These are phyloP conservation scores for Hypoxylon sp. DNA, from an alignment of 2,329 filamentous ascomycete genomes.

Conservation along the genomic window DNA sequence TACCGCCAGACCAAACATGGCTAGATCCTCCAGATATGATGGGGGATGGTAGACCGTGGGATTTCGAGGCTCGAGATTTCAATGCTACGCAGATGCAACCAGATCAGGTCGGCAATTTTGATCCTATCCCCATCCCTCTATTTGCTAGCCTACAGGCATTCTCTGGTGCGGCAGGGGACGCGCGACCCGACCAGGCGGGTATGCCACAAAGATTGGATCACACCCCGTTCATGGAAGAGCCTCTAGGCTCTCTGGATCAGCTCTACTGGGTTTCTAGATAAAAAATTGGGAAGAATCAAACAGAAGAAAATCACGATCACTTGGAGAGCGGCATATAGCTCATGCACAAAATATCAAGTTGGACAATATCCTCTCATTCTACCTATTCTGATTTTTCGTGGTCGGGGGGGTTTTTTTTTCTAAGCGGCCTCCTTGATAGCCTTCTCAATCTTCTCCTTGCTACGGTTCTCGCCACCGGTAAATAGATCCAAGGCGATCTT, in stretches of 20 bases:
- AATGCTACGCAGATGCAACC: slow-evolving; percentile 17
- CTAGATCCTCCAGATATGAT: slow-evolving; percentile 15
- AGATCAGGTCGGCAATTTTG: slow-evolving; percentile 14
- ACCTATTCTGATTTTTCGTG: slow-evolving; percentile 12
- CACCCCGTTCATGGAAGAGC: slow-evolving; percentile 4
- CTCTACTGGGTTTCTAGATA: slow-evolving; percentile 23
- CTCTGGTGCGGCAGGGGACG: slow-evolving; percentile 6
- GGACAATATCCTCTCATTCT: slow-evolving; percentile 19
- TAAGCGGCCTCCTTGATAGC: slow-evolving; percentile 40
- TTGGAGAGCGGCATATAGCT: slow-evolving; percentile 10
- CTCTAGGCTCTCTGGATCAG: slow-evolving; percentile 11
- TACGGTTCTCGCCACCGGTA: slow-evolving; percentile 57
- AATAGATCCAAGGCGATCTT: slow-evolving; percentile 60
- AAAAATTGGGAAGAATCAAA: slow-evolving; percentile 10
- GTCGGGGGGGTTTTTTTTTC: slow-evolving; percentile 6
- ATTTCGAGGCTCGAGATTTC: slow-evolving; percentile 16
- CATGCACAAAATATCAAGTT: slow-evolving; percentile 20
- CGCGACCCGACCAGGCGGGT: slow-evolving; percentile 15
- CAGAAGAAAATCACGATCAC: slow-evolving; percentile 14
- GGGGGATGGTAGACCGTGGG: slow-evolving; percentile 12
- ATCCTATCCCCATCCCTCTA: slow-evolving; percentile 14
- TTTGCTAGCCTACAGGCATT: slow-evolving; percentile 18
- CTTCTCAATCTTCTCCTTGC: slow-evolving; percentile 58
- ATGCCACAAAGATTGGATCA: slow-evolving; percentile 21
- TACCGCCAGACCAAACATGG: slow-evolving; percentile 23